Base-by-base conservation (phyloP, 2,329 filamentous ascomycete species). In the Cladosporium austrohemisphaericum region DNA sequence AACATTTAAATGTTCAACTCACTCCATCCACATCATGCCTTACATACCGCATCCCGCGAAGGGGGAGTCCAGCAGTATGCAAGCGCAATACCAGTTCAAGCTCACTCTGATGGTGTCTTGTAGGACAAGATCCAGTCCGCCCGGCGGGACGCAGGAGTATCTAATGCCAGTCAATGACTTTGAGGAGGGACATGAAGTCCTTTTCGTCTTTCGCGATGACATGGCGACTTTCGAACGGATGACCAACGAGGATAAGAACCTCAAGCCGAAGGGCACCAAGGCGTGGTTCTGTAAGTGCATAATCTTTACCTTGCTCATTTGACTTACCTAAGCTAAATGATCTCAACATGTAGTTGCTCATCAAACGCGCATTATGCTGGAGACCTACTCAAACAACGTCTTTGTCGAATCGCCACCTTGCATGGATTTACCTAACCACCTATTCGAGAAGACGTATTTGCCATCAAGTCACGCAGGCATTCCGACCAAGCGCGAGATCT, bases 111-210 rank as follows among this genome's bases (percentile, higher is more conserved):
- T 41, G 38, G 20, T 18, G 20, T 20, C 10, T 9, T 16, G 16
- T 41, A 41, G 38, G 38, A 41, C 22, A 16, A 19, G 38, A 18
- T 23, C 23, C 11, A 33, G 44, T 13, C 19, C 44, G 10, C 44
- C 44, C 10, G 44, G 44, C 23, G 33, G 38, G 33, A 47, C 38
- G 23, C 25, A n/a, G 1, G 13, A 13, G 4, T 20, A 38, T 14
- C 26, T 14, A 3, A 14, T 38, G 25, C 44, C 44, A 5, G 18
- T 22, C 33, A 9, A 38, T 19, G 38, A 41, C 38, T n/a, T n/a
- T n/a, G 33, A 20, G 3, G 9, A 47, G 8, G 7, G 1, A 13
- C 23, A 47, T 3, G 33, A 47, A 1, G 9, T 38, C 18, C 2
- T 28, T 3, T 47, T 47, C 13, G 5, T 36, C 5, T 28, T 31